These are phyloP conservation scores for Globisporangium takayamanum DNA, from an alignment of 352 stramenopile species.

Conservation along the genomic window DNA sequence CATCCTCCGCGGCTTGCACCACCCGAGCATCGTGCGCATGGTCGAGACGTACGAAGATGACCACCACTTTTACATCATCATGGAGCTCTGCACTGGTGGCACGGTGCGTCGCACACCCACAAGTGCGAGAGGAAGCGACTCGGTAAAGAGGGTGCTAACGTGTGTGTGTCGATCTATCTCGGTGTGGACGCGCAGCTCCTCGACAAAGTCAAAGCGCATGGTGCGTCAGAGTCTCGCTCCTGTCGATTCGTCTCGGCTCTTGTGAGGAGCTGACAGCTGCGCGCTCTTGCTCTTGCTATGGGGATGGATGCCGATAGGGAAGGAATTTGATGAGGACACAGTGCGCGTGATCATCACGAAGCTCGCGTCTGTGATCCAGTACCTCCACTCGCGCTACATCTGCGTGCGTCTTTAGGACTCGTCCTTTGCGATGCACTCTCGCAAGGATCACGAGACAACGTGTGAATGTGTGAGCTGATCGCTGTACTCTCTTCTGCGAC, in stretches of 20 bases:
- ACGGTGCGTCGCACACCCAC: constrained; percentile 15
- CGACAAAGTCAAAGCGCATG: constrained; percentile 44
- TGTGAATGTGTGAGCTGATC: background rate
- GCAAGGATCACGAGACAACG: background rate
- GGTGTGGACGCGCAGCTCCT: constrained; percentile 29
- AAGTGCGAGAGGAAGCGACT: too few relatives aligned
- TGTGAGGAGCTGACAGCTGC: background rate
- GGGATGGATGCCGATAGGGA: constrained; percentile 5
- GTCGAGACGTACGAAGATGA: constrained; percentile 72
- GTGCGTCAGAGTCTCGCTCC: background rate
- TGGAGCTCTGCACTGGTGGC: constrained; percentile 67
- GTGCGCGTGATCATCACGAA: constrained; percentile 56
- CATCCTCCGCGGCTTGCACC: constrained; percentile 64
- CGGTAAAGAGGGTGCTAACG: too few relatives aligned
- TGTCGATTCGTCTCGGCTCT: background rate
- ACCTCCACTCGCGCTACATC: constrained; percentile 76
- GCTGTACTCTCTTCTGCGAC: background rate
- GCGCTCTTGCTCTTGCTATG: background rate
- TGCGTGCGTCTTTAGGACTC: constrained; percentile 32
- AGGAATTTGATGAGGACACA: constrained; percentile 44
- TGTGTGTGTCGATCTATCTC: background rate
- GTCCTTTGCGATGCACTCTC: background rate
- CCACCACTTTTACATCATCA: constrained; percentile 83
- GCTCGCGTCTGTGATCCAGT: constrained; percentile 72
- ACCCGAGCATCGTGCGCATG: constrained; percentile 78